Evolutionary conservation across 2,329 filamentous ascomycete genomes (phyloP), one percentile per base, ranked within the genome.

Genomic region (Arthroderma sp.): DNA sequence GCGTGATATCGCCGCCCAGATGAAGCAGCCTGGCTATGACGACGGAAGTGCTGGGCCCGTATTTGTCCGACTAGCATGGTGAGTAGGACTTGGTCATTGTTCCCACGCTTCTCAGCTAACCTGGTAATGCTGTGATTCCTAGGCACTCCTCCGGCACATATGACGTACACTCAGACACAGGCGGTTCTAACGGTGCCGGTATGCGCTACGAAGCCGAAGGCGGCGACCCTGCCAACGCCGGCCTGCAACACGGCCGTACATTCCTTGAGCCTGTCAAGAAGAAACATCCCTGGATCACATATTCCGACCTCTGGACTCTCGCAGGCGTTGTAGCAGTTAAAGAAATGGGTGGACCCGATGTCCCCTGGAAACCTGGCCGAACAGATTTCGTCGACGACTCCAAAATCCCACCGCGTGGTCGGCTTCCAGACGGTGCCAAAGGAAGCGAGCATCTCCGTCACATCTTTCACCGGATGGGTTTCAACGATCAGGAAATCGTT

Each of bases 81-180:
- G 61, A 51, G 66, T 8, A 11, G 8, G 9, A 6, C n/a, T 5
- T 8, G 9, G 7, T 60, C 6, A 10, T 11, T 29, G n/a, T 8
- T 29, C 29, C 2, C 43, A 22, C n/a, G 29, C 36, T 22, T 38
- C 22, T 32, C 11, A 6, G 29, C 36, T 37, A 28, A 9, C 36
- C 3, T 34, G 15, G 1, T 22, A 41, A 34, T 10, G 40, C 34
- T 37, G 28, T 34, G 42, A 29, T 39, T 38, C 3, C 39, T 45
- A 74, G 74, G 74, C 78, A 82, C 62, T 73, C 73, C n/a, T 63
- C 77, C 1, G 77, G 78, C 29, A 81, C 77, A 4, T 81, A 80
- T 58, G 73, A 77, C 54, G 61, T 63, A 29, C 66, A 68, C 44
- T 74, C 74, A 44, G 72, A 77, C 54, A 81, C 77, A 0, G 78